Evolutionary conservation across 495 filamentous ascomycete species (phyloP).

Genomic region (Penicillium argentinense): DNA sequence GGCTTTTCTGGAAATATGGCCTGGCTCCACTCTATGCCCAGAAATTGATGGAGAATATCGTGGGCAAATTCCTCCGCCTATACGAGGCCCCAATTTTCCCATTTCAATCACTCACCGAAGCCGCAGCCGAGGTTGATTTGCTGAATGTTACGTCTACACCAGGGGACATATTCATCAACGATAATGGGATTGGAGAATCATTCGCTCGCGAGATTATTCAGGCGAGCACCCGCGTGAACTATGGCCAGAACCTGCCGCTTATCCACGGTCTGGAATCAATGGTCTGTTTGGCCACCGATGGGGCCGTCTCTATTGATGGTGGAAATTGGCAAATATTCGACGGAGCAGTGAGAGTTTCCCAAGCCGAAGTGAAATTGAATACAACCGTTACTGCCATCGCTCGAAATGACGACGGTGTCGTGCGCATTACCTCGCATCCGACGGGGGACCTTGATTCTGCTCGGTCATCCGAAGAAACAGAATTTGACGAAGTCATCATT

Average conservation of each 20-base stretch:
- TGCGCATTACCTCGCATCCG: slow-evolving; percentile 48
- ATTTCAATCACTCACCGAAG: slow-evolving; percentile 70
- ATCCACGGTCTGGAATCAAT: slow-evolving; percentile 92
- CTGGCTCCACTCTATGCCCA: slow-evolving; percentile 71
- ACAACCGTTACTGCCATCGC: slow-evolving; percentile 64
- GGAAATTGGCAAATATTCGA: slow-evolving; percentile 97
- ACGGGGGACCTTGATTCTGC: slow-evolving; percentile 19
- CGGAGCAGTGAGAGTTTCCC: slow-evolving; percentile 67
- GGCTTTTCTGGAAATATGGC: slow-evolving; percentile 85
- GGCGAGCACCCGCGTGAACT: slow-evolving; percentile 91
- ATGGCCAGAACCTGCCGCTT: slow-evolving; percentile 79
- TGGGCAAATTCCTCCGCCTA: slow-evolving; percentile 74
- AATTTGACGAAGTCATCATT: slow-evolving; percentile 79
- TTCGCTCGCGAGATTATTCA: slow-evolving; percentile 88
- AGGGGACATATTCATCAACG: slow-evolving; percentile 65
- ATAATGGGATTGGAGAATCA: slow-evolving; percentile 61
- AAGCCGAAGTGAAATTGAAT: slow-evolving; percentile 63
- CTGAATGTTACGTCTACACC: slow-evolving; percentile 62
- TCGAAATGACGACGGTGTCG: slow-evolving; percentile 47
- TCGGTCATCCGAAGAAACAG: slow-evolving; percentile 24
- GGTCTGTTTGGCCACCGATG: slow-evolving; percentile 90
- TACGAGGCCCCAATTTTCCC: slow-evolving; percentile 85
- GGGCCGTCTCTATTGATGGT: slow-evolving; percentile 73
- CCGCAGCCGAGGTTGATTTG: slow-evolving; percentile 64
- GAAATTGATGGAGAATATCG: slow-evolving; percentile 66